phyloP scores from a whole-genome alignment of 78 protist species.

The Speleostelium caveatum region DNA sequence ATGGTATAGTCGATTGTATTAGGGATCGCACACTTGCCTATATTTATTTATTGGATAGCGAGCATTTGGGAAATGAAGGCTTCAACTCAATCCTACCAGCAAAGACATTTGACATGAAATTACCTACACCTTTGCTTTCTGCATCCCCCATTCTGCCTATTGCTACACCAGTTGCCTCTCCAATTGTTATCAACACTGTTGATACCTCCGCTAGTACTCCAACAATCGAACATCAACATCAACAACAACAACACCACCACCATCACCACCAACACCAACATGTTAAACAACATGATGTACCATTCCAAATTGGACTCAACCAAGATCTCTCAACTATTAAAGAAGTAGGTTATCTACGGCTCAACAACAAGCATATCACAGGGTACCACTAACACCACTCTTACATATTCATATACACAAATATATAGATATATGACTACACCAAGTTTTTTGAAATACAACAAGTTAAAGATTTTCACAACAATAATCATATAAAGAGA shows the following conservation, averaged over 20 bases:
- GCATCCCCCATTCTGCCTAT: too few relatives aligned
- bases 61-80: too few relatives aligned
- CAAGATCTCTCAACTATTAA: conserved; percentile 26
- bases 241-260: background rate
- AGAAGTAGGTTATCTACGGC: conserved; percentile 8
- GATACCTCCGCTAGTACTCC: too few relatives aligned
- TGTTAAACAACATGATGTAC: too few relatives aligned
- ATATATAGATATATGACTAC: conserved; percentile 38
- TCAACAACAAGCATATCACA: background rate
- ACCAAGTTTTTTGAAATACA: conserved; percentile 44
- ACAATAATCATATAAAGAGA: conserved; percentile 26
- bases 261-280: conserved; percentile 2
- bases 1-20: conserved; percentile 29
- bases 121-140: too few relatives aligned
- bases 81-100: too few relatives aligned
- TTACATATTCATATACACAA: background rate
- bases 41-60: conserved; percentile 51
- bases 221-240: background rate
- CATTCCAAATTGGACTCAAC: conserved; percentile 31
- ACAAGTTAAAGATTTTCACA: conserved; percentile 31
- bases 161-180: too few relatives aligned
- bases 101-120: too few relatives aligned
- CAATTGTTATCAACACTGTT: too few relatives aligned
- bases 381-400: background rate
- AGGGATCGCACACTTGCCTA: conserved; percentile 58